Evolutionary conservation across 2,329 filamentous ascomycete species (phyloP), one percentile per base, ranked within the genome.

Genomic region (Coleophoma crateriformis): DNA sequence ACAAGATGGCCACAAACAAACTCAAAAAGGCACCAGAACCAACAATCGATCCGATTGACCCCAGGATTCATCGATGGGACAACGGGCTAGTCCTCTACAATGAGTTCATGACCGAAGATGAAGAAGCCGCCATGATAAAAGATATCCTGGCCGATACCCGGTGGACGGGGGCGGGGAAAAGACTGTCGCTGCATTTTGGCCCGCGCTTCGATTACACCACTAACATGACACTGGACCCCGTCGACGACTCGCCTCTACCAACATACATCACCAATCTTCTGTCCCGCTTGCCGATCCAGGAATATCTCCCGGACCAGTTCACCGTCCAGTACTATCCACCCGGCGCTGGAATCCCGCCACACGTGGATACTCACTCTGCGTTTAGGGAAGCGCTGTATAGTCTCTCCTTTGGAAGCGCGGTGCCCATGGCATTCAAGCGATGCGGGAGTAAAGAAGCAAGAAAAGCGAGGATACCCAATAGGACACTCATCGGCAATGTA

Each of bases 281-380:
- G 14, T 20, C 19, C 5, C 41, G 41, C 13, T 15, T 44, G 11
- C 41, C 41, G 2, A 32, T 44, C 7, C 41, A 44, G 15, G 41
- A 44, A 33, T 44, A 44, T 14, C 17, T 11, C 5, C 77, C 77
- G 0, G 77, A 81, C 46, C 79, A 82, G 59, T 77, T 82, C 55
- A 82, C 78, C 54, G 65, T 81, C 14, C 79, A 82, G 63, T 74
- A 81, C 59, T 83, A 83, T 58, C 75, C 79, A 0, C 79, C 79
- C 0, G 79, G 79, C 6, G 68, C 74, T 0, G 79, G 79, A 2
- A 83, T 83, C 55, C 79, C 79, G 10, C 79, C 79, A 0, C 79
- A 83, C 56, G 78, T 78, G 47, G 79, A 83, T 63, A 79, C 79
- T 3, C 79, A 82, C 61, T 68, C 65, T 45, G 64, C 70, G 8